Evolutionary conservation across 1,284 basidiomycete genomes (phyloP).

Genomic region (Cerrena zonata): DNA sequence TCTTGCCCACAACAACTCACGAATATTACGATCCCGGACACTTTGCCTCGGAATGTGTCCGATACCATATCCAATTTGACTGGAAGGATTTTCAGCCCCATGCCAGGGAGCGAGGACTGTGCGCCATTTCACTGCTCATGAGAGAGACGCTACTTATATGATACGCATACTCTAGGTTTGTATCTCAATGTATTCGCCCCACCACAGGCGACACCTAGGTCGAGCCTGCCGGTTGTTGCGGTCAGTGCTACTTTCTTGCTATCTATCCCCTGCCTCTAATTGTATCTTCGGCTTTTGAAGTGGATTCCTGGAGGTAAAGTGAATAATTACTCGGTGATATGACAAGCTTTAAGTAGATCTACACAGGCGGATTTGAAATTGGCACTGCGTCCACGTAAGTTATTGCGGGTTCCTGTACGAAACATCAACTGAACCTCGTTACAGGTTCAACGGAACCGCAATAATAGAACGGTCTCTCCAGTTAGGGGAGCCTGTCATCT

Average conservation of each 20-base stretch:
- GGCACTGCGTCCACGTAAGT: conserved; percentile 15
- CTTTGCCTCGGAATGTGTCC: neutral
- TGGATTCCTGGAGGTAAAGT: conserved; percentile 48
- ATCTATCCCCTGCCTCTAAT: neutral
- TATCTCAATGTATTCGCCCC: conserved; percentile 53
- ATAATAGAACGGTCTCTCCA: conserved; percentile 45
- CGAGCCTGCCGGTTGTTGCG: conserved; percentile 50
- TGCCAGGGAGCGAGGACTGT: conserved; percentile 3
- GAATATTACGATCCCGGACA: neutral
- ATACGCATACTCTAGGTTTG: conserved; percentile 34
- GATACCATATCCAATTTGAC: neutral
- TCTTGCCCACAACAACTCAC: conserved; percentile 45
- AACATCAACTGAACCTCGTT: neutral
- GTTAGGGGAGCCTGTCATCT: conserved; percentile 21
- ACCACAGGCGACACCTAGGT: conserved; percentile 27
- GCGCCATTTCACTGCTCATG: neutral
- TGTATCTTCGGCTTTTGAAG: conserved; percentile 22
- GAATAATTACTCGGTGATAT: too few relatives aligned
- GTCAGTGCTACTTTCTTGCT: conserved; percentile 28
- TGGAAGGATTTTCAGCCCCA: neutral
- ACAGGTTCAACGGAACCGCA: conserved; percentile 15
- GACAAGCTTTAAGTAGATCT: too few relatives aligned
- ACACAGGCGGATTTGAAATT: conserved; percentile 29
- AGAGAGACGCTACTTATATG: neutral
- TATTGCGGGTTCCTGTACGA: neutral